Evolutionary conservation across 495 filamentous ascomycete genomes (phyloP).

Genomic region (Aspergillus avenaceus): DNA sequence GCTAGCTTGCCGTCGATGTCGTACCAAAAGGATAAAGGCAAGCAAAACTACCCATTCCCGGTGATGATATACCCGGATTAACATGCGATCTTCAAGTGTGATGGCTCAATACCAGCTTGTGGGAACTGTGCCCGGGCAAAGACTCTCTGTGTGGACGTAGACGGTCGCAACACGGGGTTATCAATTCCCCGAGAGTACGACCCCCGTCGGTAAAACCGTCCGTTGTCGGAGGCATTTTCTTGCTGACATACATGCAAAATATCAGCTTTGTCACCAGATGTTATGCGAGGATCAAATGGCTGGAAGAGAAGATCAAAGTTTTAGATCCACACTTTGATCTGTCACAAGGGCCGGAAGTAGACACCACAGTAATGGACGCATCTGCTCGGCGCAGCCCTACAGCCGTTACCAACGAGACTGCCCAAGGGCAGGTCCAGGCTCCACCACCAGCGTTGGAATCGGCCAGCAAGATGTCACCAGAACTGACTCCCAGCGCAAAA

Average conservation of each 20-base stretch:
- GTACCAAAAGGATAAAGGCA: conserved; percentile 20
- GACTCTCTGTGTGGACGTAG: conserved; percentile 19
- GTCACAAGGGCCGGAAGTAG: conserved; percentile 11
- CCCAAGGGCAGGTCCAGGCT: not conserved
- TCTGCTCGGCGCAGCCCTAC: too few species aligned
- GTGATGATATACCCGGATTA: conserved; percentile 1
- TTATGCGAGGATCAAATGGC: conserved; percentile 20
- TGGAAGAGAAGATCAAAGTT: conserved; percentile 13
- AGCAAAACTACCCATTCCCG: not conserved
- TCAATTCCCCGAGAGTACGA: conserved; percentile 21
- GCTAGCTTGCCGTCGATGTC: conserved; percentile 19
- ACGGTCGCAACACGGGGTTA: conserved; percentile 18
- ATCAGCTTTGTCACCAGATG: conserved; percentile 18
- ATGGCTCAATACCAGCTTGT: conserved; percentile 23
- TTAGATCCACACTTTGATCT: conserved; percentile 18
- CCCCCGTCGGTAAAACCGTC: too few species aligned
- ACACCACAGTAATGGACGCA: conserved; percentile 6
- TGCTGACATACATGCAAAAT: too few species aligned
- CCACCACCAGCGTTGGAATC: too few species aligned
- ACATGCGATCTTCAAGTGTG: too few species aligned
- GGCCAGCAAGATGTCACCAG: too few species aligned
- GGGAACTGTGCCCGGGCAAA: conserved; percentile 20
- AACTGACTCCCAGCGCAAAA: conserved; percentile 8
- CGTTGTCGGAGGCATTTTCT: too few species aligned
- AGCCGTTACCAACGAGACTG: too few species aligned